Conservation (phyloP, 2,329 filamentous ascomycete species). For the Hortaea werneckii region DNA sequence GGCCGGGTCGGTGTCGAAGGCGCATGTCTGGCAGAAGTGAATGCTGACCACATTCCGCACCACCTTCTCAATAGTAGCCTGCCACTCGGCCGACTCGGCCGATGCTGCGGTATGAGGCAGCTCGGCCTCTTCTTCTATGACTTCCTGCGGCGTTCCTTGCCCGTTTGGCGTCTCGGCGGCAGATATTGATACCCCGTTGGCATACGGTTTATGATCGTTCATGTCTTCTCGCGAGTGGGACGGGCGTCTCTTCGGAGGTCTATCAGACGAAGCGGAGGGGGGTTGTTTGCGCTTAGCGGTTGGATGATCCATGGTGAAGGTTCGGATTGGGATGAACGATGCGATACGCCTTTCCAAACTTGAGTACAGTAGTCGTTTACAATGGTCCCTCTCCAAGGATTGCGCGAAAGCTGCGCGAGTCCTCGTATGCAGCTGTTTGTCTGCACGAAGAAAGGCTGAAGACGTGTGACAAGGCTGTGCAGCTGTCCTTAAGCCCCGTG, state of each 20-base stretch:
- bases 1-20: constrained; percentile 94
- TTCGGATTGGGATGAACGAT: neutral
- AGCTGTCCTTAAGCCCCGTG: constrained; percentile 3
- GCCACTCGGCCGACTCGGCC: constrained; percentile 74
- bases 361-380: too few species aligned
- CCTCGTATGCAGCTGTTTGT: too few species aligned
- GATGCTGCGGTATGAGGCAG: constrained; percentile 38
- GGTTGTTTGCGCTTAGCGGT: constrained; percentile 29
- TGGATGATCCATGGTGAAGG: constrained; percentile 8
- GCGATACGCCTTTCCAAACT: too few species aligned
- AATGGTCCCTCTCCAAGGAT: too few species aligned
- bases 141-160: constrained; percentile 17
- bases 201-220: constrained; percentile 7
- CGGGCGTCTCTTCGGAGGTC: constrained; percentile 25
- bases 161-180: constrained; percentile 25
- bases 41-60: constrained; percentile 97
- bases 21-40: constrained; percentile 94
- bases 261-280: constrained; percentile 20
- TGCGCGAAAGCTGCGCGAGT: too few species aligned
- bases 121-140: constrained; percentile 31
- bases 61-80: constrained; percentile 86
- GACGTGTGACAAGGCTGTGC: neutral
- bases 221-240: constrained; percentile 14
- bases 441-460: too few species aligned
- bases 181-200: constrained; percentile 21